Conservation (phyloP, 2,329 filamentous ascomycete species). For the Xylaria multiplex region DNA sequence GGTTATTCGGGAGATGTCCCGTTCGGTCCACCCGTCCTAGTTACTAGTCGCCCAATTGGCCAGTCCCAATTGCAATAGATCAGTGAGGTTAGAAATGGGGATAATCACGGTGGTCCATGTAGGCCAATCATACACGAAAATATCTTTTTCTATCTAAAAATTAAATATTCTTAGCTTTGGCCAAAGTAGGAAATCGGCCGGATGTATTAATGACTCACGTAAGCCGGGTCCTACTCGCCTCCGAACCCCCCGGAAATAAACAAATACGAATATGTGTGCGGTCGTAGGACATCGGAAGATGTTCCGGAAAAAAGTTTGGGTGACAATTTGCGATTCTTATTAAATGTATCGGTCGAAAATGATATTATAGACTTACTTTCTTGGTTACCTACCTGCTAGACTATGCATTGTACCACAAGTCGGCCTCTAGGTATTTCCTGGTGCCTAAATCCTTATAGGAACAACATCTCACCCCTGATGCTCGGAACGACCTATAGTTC, state of each 20-base stretch:
- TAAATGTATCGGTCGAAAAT: background rate
- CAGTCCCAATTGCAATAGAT: background rate
- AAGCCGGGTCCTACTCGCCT: background rate
- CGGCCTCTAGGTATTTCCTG: too few relatives aligned
- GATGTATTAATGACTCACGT: background rate
- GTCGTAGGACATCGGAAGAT: background rate
- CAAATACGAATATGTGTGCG: background rate
- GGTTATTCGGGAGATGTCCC: conserved; percentile 6
- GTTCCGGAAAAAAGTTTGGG: background rate
- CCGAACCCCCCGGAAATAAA: background rate
- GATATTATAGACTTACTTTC: background rate
- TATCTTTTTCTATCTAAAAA: too few relatives aligned
- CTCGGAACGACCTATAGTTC: too few relatives aligned
- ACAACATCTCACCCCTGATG: too few relatives aligned
- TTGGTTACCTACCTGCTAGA: background rate
- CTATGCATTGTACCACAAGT: too few relatives aligned
- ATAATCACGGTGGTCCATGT: background rate
- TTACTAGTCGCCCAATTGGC: background rate
- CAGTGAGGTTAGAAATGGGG: background rate
- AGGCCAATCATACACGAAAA: too few relatives aligned
- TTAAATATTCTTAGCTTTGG: background rate
- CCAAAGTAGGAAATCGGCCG: background rate
- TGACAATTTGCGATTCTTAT: background rate
- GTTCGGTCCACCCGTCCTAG: background rate
- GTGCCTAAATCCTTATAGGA: too few relatives aligned